These are phyloP conservation scores for Ceratopteris richardii DNA, from an alignment of 75 land plant genomes.

Conservation along the genomic window DNA sequence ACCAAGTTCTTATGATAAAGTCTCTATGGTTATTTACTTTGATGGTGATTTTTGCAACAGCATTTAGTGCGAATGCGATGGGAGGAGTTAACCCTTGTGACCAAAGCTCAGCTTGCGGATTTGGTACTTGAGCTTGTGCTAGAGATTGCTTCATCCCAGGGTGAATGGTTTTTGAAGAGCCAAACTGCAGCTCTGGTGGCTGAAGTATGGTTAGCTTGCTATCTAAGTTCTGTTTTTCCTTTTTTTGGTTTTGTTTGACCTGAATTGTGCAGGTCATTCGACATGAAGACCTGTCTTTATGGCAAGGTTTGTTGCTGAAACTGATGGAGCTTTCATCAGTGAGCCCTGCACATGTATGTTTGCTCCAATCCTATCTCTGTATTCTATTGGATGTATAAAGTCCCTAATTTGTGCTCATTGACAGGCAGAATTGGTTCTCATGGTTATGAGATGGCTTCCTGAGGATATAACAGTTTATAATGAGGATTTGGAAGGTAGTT, in stretches of 20 bases:
- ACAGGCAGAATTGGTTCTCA: conserved; percentile 94
- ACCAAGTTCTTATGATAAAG: background rate
- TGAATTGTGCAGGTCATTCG: conserved; percentile 54
- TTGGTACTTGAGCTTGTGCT: conserved; percentile 47
- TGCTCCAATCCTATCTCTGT: background rate
- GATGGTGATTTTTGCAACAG: conserved; percentile 29
- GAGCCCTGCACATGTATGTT: conserved; percentile 70
- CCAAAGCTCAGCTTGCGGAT: conserved; percentile 52
- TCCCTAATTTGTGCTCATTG: conserved; percentile 2
- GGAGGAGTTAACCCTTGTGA: conserved; percentile 60
- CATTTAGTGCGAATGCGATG: conserved; percentile 87
- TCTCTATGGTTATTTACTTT: too few species aligned
- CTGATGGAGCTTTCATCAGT: conserved; percentile 40
- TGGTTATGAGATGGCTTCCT: conserved; percentile 98
- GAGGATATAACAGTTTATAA: conserved; percentile 98
- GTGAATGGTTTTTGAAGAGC: conserved; percentile 91
- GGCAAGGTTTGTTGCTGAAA: conserved; percentile 58
- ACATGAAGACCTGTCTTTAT: conserved; percentile 68
- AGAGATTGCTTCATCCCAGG: conserved; percentile 58
- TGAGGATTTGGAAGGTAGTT: conserved; percentile 94
- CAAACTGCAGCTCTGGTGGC: conserved; percentile 97
- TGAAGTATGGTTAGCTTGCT: conserved; percentile 47
- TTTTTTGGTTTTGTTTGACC: too few species aligned
- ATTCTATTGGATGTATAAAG: background rate
- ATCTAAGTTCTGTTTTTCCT: background rate